Evolutionary conservation across 2,329 filamentous ascomycete species (phyloP).

Genomic region (Alternaria viburni): DNA sequence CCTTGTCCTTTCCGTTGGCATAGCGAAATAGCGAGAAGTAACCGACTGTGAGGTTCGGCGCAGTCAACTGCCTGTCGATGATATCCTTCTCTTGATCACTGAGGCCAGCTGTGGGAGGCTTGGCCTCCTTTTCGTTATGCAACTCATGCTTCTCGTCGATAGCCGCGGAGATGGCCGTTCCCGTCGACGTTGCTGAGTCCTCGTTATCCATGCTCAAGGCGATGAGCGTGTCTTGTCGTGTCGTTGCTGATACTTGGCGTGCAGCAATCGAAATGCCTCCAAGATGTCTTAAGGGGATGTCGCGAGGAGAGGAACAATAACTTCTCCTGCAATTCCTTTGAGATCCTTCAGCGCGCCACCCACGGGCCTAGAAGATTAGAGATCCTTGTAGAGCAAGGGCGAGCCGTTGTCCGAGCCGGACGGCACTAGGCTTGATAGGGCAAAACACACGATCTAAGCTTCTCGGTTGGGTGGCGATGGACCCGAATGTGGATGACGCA

Average conservation of each 20-base stretch:
- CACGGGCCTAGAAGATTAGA: constrained; percentile 9
- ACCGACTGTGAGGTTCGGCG: constrained; percentile 51
- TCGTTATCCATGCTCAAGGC: constrained; percentile 21
- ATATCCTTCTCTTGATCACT: constrained; percentile 44
- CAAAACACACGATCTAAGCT: background rate
- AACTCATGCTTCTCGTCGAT: constrained; percentile 34
- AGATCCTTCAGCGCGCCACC: constrained; percentile 8
- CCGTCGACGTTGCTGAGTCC: constrained; percentile 17
- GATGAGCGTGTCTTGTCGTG: constrained; percentile 15
- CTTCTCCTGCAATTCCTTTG: background rate
- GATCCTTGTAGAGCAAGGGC: constrained; percentile 2
- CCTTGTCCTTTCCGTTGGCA: constrained; percentile 49
- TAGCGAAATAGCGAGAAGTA: constrained; percentile 57
- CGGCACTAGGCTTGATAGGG: background rate
- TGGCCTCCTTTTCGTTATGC: constrained; percentile 25
- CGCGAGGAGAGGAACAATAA: constrained; percentile 2
- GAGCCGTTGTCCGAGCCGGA: background rate
- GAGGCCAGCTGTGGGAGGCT: constrained; percentile 30
- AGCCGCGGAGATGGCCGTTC: constrained; percentile 21
- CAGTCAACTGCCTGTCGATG: constrained; percentile 50
- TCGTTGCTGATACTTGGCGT: constrained; percentile 3
- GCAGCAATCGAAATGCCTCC: constrained; percentile 1
- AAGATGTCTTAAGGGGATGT: background rate
- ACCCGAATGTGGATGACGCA: constrained; percentile 1
- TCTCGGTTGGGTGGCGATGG: constrained; percentile 1